Evolutionary conservation across 2,329 filamentous ascomycete genomes (phyloP), one percentile per base, ranked within the genome.

Genomic region (Talaromyces sp.): DNA sequence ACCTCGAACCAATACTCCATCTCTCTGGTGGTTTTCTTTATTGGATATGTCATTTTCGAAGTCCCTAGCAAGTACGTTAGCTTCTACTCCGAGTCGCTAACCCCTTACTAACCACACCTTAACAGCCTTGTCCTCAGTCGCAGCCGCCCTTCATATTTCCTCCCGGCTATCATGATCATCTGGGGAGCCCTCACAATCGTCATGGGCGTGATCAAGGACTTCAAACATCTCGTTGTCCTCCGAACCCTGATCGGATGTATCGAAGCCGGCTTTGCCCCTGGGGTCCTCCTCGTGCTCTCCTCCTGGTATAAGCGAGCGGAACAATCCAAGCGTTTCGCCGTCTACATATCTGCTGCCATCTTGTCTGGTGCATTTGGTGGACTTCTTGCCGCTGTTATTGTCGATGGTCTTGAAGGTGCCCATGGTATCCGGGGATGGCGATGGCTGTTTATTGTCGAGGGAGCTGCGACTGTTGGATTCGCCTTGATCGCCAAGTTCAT

Each of bases 11-110:
- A 82, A 64, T 83, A 82, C 72, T 85, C 84, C 67, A 78, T 73
- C 1, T 82, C 82, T 0, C 73, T 85, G 7, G 81, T 84, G 66
- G 83, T 84, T 65, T 85, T 85, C 75, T 84, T 84, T 71, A 80
- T 84, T 4, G 79, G 80, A 0, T 83, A 84, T 63, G 75, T 84
- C 14, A 71, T 84, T 1, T 81, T 83, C 66, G 83, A 85, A 65
- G 82, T 85, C 22, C 83, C 83, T 0, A 81, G 78, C 22, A 85
- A 85, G 58, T 48, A 54, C 14, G 58, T 27, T 27, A 27, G 27
- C 27, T 27, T 27, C 27, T 27, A 27, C 6, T 27, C 27, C 27
- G 27, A 27, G 27, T 27, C 3, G 5, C 2, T 27, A 27, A 27
- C 24, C 3, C 24, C 24, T 27, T 3, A 27, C 41, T 45, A 11